Conservation (phyloP, 2,329 filamentous ascomycete species). For the Apiospora sp. region DNA sequence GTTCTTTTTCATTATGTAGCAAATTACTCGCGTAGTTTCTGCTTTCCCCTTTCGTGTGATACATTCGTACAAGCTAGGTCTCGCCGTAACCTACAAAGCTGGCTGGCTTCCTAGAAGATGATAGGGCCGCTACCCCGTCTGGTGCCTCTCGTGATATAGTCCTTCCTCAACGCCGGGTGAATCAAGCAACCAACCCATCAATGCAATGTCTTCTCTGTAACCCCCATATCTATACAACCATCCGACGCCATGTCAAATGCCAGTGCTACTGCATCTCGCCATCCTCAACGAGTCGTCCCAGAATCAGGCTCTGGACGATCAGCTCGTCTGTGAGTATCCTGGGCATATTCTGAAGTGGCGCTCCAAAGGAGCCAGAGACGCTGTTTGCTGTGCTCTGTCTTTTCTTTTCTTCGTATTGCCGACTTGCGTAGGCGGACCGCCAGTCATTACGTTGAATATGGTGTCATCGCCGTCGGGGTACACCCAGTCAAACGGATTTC, state of each 20-base stretch:
- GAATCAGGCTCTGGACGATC: slow-evolving; percentile 89
- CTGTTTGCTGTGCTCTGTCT: slow-evolving; percentile 49
- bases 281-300: slow-evolving; percentile 78
- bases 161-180: background rate
- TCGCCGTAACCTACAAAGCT: background rate
- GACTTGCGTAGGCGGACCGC: slow-evolving; percentile 40
- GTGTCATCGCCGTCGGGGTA: slow-evolving; percentile 70
- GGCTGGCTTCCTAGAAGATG: background rate
- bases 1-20: background rate
- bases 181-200: background rate
- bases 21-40: background rate
- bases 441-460: slow-evolving; percentile 56
- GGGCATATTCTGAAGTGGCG: slow-evolving; percentile 56
- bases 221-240: slow-evolving; percentile 1
- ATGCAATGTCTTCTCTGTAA: background rate
- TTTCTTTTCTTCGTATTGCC: slow-evolving; percentile 49
- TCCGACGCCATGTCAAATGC: background rate
- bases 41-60: background rate
- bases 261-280: slow-evolving; percentile 48
- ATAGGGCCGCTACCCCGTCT: background rate
- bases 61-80: background rate
- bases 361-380: slow-evolving; percentile 43
- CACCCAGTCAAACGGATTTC: slow-evolving; percentile 73
- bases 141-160: background rate
- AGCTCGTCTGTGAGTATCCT: slow-evolving; percentile 83